These are phyloP conservation scores for Arabis alpina DNA, from an alignment of 345 rosid genomes.

Conservation along the genomic window DNA sequence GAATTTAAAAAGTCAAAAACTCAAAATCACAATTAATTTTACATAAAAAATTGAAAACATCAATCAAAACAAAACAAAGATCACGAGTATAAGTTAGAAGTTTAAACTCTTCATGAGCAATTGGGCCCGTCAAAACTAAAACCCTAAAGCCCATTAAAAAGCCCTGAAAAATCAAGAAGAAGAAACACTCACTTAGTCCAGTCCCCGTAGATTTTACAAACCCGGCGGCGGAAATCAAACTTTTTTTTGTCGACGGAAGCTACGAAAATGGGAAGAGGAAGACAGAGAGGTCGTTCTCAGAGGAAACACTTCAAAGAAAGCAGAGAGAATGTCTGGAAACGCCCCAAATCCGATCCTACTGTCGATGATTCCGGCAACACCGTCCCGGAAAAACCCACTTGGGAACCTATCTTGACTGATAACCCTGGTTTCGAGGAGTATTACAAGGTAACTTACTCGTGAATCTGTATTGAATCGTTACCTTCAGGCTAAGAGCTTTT, in stretches of 20 bases:
- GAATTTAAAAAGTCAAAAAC: no score
- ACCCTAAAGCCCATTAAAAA: slow-evolving; percentile 39
- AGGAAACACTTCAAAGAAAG: slow-evolving; percentile 81
- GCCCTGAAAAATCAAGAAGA: slow-evolving; percentile 1
- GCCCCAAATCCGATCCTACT: slow-evolving; percentile 61
- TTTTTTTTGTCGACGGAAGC: slow-evolving; percentile 14
- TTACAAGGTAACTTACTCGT: slow-evolving; percentile 65
- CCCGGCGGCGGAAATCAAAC: slow-evolving; percentile 39
- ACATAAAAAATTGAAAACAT: no score
- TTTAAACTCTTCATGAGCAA: no score
- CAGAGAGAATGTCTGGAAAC: slow-evolving; percentile 93
- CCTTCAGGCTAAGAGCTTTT: not conserved
- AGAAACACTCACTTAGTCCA: slow-evolving; percentile 1
- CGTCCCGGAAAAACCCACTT: slow-evolving; percentile 30
- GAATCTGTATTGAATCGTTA: not conserved
- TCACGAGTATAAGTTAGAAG: no score
- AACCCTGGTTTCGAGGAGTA: slow-evolving; percentile 83
- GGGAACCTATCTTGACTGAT: slow-evolving; percentile 56
- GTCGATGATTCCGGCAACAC: slow-evolving; percentile 44
- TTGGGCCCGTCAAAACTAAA: slow-evolving; percentile 9
- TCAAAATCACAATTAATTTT: no score
- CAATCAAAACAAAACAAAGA: no score
- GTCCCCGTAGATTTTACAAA: not conserved
- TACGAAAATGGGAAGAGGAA: slow-evolving; percentile 56
- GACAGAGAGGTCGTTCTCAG: slow-evolving; percentile 81